Evolutionary conservation across 192 early-diverging fungal species (phyloP), one percentile per base, ranked within the genome.

Genomic region (Podochytrium sp.): DNA sequence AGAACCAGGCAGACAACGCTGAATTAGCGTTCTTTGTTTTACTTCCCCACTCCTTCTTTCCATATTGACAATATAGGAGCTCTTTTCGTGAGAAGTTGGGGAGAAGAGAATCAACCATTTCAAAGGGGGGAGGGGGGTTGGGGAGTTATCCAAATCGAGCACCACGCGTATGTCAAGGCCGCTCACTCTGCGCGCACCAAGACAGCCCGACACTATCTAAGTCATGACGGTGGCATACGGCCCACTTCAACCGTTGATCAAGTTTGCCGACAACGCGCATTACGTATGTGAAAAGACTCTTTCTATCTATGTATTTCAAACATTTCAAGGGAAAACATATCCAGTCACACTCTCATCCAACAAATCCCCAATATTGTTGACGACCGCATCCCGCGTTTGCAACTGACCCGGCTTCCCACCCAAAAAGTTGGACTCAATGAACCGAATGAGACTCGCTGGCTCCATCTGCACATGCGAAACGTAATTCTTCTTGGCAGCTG

Each of bases 201-300:
- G n/a, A n/a, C n/a, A n/a, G n/a, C n/a, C n/a, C n/a, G n/a, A n/a
- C n/a, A n/a, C n/a, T n/a, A n/a, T n/a, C n/a, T n/a, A n/a, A n/a
- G n/a, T n/a, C n/a, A n/a, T n/a, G n/a, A 78, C 79, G 2, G 73
- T 81, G 18, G 74, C 74, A 10, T 75, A 75, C 35, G 74, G 81
- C 79, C 64, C 72, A 84, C n/a, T 83, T 84, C 65, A 71, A 71
- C 63, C 81, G 37, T 56, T 75, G 62, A 57, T 56, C 20, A n/a
- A 52, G 33, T 75, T 75, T 67, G 47, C 74, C 18, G 61, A 64
- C 2, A 57, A 34, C 40, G 70, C 56, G 20, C n/a, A n/a, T n/a
- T n/a, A n/a, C n/a, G n/a, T n/a, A n/a, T n/a, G n/a, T n/a, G n/a
- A n/a, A n/a, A n/a, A n/a, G n/a, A n/a, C n/a, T n/a, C n/a, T n/a